phyloP scores from a whole-genome alignment of 2,329 filamentous ascomycete species.

The Elsinoe arachidis region DNA sequence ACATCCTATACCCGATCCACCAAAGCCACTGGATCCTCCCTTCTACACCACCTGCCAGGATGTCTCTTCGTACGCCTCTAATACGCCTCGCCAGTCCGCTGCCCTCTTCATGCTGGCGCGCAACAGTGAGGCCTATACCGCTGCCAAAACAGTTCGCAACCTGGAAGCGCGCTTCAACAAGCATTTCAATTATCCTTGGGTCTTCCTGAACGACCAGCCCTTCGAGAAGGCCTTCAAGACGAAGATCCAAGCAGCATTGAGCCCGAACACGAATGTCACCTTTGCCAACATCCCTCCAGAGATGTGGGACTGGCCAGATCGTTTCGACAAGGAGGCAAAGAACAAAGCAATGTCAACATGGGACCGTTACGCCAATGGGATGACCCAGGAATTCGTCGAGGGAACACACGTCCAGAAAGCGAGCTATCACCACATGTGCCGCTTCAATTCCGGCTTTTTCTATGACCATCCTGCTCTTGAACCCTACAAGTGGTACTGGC shows the following conservation, averaged over 20 bases:
- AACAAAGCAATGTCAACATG: conserved; percentile 4
- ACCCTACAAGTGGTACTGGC: conserved; percentile 53
- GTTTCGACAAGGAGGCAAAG: conserved; percentile 13
- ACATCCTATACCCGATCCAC: background rate
- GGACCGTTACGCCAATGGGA: background rate
- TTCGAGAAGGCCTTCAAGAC: conserved; percentile 35
- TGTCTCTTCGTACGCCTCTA: background rate
- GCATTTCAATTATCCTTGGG: conserved; percentile 40
- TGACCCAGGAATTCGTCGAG: conserved; percentile 10
- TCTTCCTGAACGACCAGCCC: conserved; percentile 41
- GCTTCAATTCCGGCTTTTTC: conserved; percentile 34
- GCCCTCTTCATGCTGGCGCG: conserved; percentile 41
- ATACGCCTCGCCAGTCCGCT: conserved; percentile 34
- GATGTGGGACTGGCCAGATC: conserved; percentile 36
- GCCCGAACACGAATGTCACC: conserved; percentile 16
- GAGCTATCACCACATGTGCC: conserved; percentile 34
- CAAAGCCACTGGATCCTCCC: background rate
- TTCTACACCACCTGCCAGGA: conserved; percentile 1
- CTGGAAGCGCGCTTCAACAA: conserved; percentile 40
- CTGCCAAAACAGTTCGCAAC: conserved; percentile 33
- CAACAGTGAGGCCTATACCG: conserved; percentile 36
- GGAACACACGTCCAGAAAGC: conserved; percentile 16
- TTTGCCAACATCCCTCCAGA: conserved; percentile 37
- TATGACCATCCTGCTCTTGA: conserved; percentile 33
- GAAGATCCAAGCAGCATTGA: conserved; percentile 27